Base-by-base conservation (phyloP, 176 grass and related monocot species). In the Oryza meridionalis region DNA sequence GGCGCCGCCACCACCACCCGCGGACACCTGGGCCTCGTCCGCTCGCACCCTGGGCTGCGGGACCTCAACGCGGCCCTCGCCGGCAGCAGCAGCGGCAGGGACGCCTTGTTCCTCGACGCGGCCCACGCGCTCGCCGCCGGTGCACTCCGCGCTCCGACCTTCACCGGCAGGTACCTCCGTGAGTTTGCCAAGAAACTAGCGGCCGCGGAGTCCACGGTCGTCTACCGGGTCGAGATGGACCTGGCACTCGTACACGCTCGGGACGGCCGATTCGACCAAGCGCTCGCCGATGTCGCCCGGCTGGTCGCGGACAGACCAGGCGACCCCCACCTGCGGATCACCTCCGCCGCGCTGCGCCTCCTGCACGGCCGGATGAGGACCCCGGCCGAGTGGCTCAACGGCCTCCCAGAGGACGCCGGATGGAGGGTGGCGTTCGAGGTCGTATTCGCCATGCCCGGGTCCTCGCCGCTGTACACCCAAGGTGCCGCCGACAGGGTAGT, bases 61-160 rank as follows among this genome's bases (percentile, higher is more conserved):
- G 49, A 75, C 38, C 76, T 78, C 61, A 66, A 46, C 42, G 13
- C 5, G 17, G 53, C 40, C 3, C 22, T 78, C n/a, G 4, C 44
- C 32, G 32, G 32, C 32, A 33, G 32, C 32, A 33, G 32, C 59
- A 45, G 3, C 27, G 27, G 27, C 22, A 59, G n/a, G 9, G 77
- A 79, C 62, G 38, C 62, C 4, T 22, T 76, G 62, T 63, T 79
- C 77, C 61, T 79, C 15, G 40, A 79, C 42, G 77, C 61, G 38
- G 64, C 76, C 14, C 38, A 66, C 76, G 76, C 38, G 37, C 24
- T 78, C n/a, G 61, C 24, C 24, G 59, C 61, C 40, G 8, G 61
- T 40, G 76, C 61, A 5, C 38, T 78, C 76, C 61, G 61, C 24
- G 0, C 2, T 5, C 37, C 4, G 61, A 61, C 40, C 12, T 1